Evolutionary conservation across 2,329 filamentous ascomycete species (phyloP).

Genomic region (Sporothrix globosa): DNA sequence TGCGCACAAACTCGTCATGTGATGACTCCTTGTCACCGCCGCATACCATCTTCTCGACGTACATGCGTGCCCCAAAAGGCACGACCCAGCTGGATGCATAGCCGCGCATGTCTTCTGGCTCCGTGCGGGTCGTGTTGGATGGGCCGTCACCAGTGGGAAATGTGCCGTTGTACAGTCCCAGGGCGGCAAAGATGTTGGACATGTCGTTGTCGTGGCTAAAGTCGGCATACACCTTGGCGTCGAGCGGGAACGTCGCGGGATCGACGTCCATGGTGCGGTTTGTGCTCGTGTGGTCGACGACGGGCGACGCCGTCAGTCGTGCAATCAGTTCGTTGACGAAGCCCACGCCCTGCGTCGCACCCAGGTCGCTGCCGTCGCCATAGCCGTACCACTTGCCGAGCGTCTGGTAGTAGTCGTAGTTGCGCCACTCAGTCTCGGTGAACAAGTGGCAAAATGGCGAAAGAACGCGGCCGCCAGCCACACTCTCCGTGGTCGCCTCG

Average conservation of each 20-base stretch:
- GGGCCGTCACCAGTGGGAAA: slow-evolving; percentile 39
- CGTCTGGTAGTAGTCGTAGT: slow-evolving; percentile 79
- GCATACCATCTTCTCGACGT: slow-evolving; percentile 86
- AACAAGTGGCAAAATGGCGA: slow-evolving; percentile 80
- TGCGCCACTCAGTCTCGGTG: slow-evolving; percentile 69
- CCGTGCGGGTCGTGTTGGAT: slow-evolving; percentile 54
- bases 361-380: slow-evolving; percentile 74
- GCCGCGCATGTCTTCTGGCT: slow-evolving; percentile 61
- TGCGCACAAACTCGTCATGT: slow-evolving; percentile 70
- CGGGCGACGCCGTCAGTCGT: slow-evolving; percentile 69
- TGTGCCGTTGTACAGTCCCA: slow-evolving; percentile 71
- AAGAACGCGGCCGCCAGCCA: slow-evolving; percentile 41
- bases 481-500: neutral
- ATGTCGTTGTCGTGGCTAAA: slow-evolving; percentile 93
- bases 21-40: slow-evolving; percentile 37
- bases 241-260: slow-evolving; percentile 72
- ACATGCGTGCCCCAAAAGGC: slow-evolving; percentile 78
- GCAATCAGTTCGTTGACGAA: slow-evolving; percentile 87
- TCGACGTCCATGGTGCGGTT: slow-evolving; percentile 76
- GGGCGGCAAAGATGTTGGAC: slow-evolving; percentile 71
- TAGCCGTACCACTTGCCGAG: slow-evolving; percentile 86
- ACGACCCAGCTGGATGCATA: slow-evolving; percentile 79
- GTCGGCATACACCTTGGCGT: slow-evolving; percentile 74
- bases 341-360: slow-evolving; percentile 82
- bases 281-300: slow-evolving; percentile 72